Evolutionary conservation across 345 rosid species (phyloP).

Genomic region (Rhizophora mangle): DNA sequence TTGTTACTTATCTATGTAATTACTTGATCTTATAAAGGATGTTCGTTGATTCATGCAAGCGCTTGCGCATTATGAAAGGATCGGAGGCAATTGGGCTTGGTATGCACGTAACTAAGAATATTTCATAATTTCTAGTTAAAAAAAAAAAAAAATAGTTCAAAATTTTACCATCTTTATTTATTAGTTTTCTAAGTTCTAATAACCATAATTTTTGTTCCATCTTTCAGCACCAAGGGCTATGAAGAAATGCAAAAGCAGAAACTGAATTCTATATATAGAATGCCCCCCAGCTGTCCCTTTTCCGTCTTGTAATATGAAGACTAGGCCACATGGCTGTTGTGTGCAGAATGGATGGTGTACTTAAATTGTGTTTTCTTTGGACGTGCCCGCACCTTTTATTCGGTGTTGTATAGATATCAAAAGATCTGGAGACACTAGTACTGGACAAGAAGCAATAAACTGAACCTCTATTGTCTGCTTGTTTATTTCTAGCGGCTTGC

Average conservation of each 20-base stretch:
- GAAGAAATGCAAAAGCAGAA: constrained; percentile 62
- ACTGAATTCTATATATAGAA: constrained; percentile 22
- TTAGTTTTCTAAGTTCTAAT: background rate
- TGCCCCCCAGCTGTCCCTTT: background rate
- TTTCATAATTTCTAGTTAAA: background rate
- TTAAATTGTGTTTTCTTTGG: constrained; percentile 8
- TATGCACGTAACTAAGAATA: constrained; percentile 16
- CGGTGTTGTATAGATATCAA: constrained; percentile 42
- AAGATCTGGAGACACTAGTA: constrained; percentile 37
- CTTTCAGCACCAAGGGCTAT: constrained; percentile 56
- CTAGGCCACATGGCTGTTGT: constrained; percentile 2
- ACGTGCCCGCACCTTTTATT: constrained; percentile 31
- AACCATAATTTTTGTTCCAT: background rate
- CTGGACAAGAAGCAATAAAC: constrained; percentile 48
- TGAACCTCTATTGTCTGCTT: constrained; percentile 33
- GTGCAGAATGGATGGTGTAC: constrained; percentile 1
- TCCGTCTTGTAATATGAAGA: constrained; percentile 9
- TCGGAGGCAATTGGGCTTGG: constrained; percentile 96
- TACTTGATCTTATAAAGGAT: constrained; percentile 47
- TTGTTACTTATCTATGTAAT: background rate
- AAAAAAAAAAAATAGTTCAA: background rate
- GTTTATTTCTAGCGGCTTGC: constrained; percentile 40
- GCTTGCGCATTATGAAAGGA: constrained; percentile 94
- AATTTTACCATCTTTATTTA: background rate
- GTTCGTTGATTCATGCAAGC: constrained; percentile 97